Evolutionary conservation across 768 basidiomycete genomes (phyloP).

Genomic region (Pulveroboletus sp.): DNA sequence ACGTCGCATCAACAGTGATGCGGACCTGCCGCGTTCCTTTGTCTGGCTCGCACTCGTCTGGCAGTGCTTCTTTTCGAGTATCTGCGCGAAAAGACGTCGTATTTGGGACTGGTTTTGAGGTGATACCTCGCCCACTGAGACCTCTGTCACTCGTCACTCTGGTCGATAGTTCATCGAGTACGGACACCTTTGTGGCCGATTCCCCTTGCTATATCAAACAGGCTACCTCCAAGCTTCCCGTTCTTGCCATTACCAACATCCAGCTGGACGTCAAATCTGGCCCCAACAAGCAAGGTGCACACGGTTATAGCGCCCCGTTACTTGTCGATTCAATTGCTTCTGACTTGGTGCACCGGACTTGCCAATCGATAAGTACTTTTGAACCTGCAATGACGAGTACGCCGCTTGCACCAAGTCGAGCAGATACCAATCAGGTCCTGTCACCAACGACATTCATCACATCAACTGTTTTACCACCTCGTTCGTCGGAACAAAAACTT

Average conservation of each 20-base stretch:
- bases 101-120: neutral
- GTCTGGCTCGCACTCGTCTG: neutral
- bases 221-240: constrained; percentile 2
- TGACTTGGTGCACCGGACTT: neutral
- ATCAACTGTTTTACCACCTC: neutral
- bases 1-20: constrained; percentile 7
- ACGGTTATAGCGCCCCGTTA: neutral
- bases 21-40: neutral
- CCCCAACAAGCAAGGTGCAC: neutral
- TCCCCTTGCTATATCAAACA: constrained; percentile 16
- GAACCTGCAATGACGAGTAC: constrained; percentile 17
- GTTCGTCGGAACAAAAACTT: neutral
- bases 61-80: constrained; percentile 7
- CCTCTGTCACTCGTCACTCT: constrained; percentile 4
- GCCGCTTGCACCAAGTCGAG: constrained; percentile 3
- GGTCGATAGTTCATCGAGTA: constrained; percentile 13
- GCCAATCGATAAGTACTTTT: constrained; percentile 2
- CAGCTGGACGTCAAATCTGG: neutral
- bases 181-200: constrained; percentile 22
- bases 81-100: constrained; percentile 1
- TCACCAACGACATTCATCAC: neutral
- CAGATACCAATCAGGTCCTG: neutral
- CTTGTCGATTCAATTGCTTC: neutral
- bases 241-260: neutral
- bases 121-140: constrained; percentile 4